phyloP scores from a whole-genome alignment of 2,329 filamentous ascomycete species.

The Gliomastix tumulicola region DNA sequence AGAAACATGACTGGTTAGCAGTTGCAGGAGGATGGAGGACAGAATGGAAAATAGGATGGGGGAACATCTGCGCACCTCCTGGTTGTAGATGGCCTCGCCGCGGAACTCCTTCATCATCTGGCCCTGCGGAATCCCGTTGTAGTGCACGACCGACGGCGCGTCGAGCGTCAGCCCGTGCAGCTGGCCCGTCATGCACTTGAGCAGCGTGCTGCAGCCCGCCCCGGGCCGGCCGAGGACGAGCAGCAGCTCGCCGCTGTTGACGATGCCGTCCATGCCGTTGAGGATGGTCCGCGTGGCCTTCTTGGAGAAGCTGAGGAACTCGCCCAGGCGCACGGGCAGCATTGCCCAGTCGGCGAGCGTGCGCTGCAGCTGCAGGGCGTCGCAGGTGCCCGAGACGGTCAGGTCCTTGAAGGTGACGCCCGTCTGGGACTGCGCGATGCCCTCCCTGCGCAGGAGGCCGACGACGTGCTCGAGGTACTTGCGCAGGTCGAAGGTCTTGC shows the following conservation, averaged over 20 bases:
- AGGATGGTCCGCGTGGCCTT: conserved; percentile 53
- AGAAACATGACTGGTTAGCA: no score
- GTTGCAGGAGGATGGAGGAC: conserved; percentile 66
- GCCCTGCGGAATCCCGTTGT: conserved; percentile 49
- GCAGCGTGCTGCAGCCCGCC: conserved; percentile 56
- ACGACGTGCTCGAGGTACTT: conserved; percentile 34
- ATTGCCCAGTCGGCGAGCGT: conserved; percentile 55
- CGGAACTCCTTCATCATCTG: conserved; percentile 53
- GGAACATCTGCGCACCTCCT: conserved; percentile 59
- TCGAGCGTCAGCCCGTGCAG: conserved; percentile 49
- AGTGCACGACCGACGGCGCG: conserved; percentile 45
- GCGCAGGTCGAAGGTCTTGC: conserved; percentile 28
- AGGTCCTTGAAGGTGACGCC: conserved; percentile 60
- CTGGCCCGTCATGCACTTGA: conserved; percentile 56
- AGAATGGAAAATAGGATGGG: accelerated
- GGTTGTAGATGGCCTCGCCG: conserved; percentile 66
- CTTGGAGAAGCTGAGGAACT: conserved; percentile 41
- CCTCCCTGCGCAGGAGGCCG: conserved; percentile 41
- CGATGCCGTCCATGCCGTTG: conserved; percentile 55
- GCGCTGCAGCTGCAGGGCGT: conserved; percentile 60
- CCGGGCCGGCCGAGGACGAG: conserved; percentile 62
- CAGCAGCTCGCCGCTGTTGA: conserved; percentile 59
- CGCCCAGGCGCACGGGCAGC: conserved; percentile 48
- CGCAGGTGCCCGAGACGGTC: conserved; percentile 59
- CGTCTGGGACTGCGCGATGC: no score